Conservation (phyloP, 192 early-diverging fungal species). For the Coemansia sp. region DNA sequence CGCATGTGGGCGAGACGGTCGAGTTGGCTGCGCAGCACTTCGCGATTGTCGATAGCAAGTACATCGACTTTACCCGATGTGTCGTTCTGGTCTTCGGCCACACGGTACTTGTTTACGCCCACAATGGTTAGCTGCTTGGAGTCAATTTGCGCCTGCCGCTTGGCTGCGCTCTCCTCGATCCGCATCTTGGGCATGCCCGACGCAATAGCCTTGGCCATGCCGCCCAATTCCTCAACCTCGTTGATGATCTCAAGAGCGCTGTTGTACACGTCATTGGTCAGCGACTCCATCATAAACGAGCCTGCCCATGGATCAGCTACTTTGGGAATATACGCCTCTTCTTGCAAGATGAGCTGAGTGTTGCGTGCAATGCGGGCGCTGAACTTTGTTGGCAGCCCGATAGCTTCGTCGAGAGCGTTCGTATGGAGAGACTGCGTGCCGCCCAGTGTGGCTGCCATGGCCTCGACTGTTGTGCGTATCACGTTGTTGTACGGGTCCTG, state of each 20-base stretch:
- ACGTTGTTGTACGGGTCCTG: slow-evolving; percentile 93
- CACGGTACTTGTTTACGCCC: slow-evolving; percentile 86
- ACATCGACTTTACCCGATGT: slow-evolving; percentile 51
- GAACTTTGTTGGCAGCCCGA: slow-evolving; percentile 82
- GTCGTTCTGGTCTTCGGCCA: slow-evolving; percentile 67
- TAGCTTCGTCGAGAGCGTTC: slow-evolving; percentile 89
- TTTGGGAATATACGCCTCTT: slow-evolving; percentile 82
- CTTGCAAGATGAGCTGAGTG: slow-evolving; percentile 87
- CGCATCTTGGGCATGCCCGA: slow-evolving; percentile 86
- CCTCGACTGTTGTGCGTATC: slow-evolving; percentile 83
- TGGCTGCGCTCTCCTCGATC: slow-evolving; percentile 86
- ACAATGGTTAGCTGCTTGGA: slow-evolving; percentile 84
- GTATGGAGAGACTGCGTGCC: slow-evolving; percentile 92
- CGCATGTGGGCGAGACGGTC: slow-evolving; percentile 63
- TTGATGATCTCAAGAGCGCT: slow-evolving; percentile 67
- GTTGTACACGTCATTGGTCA: slow-evolving; percentile 80
- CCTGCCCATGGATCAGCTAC: slow-evolving; percentile 93
- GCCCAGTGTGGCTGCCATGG: slow-evolving; percentile 88
- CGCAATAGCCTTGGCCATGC: slow-evolving; percentile 89
- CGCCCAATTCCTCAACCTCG: slow-evolving; percentile 82
- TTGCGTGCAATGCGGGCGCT: slow-evolving; percentile 86
- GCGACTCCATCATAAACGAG: slow-evolving; percentile 90
- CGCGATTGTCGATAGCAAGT: slow-evolving; percentile 77
- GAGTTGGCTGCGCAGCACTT: slow-evolving; percentile 69
- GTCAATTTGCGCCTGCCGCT: slow-evolving; percentile 85